Conservation (phyloP, 73 alveolate genomes). For the Tetrahymena thermophila region DNA sequence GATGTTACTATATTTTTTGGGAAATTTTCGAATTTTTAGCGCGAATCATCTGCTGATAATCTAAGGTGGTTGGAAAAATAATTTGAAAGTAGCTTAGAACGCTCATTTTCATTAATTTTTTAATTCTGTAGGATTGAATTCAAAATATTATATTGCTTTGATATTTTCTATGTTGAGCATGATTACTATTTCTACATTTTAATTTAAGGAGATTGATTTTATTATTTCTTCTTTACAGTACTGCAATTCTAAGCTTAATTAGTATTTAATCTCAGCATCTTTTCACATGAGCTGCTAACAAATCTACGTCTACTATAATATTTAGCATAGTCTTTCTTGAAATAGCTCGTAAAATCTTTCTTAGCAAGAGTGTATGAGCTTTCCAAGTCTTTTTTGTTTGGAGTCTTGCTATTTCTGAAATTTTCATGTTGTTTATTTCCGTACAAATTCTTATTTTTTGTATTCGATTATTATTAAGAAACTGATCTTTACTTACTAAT, state of each 20-base stretch:
- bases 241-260: neutral
- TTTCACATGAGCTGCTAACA: neutral
- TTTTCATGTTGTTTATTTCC: neutral
- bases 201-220: neutral
- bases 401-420: neutral
- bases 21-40: neutral
- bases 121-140: neutral
- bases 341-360: neutral
- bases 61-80: neutral
- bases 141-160: neutral
- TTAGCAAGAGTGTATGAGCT: neutral
- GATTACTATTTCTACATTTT: neutral
- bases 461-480: neutral
- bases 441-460: neutral
- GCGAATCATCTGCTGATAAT: neutral
- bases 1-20: neutral
- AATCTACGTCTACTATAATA: neutral
- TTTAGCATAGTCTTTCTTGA: neutral
- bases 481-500: neutral
- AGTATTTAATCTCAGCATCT: neutral
- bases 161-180: neutral
- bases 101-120: neutral
- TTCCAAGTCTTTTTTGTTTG: neutral
- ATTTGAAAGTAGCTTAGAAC: neutral
- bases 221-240: neutral